Conservation (phyloP, 169 alveolate species). For the Plasmodium chabaudi region DNA sequence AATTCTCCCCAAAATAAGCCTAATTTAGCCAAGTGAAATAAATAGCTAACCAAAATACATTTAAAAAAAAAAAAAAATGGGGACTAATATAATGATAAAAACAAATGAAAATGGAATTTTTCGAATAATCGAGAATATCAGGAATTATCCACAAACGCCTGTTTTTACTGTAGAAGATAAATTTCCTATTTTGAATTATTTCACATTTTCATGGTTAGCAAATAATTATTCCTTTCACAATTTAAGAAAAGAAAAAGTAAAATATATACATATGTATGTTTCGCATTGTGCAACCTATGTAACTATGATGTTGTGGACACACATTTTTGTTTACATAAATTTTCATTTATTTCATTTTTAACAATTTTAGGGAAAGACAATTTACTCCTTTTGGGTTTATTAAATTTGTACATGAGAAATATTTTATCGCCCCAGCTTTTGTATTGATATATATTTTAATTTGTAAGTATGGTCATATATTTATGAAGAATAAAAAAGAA, state of each 20-base stretch:
- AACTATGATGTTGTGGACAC: not conserved
- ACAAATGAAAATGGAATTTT: conserved; percentile 50
- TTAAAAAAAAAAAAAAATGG: conserved; percentile 6
- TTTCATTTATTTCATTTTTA: not conserved
- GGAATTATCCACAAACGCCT: conserved; percentile 53
- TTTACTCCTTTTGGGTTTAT: conserved; percentile 70
- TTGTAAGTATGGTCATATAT: conserved; percentile 79
- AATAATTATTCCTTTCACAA: not conserved
- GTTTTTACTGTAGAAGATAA: conserved; percentile 62
- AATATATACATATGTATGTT: not conserved
- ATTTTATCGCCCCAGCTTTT: conserved; percentile 76
- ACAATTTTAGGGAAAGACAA: conserved; percentile 60
- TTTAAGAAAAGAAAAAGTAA: not conserved
- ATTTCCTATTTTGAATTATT: conserved; percentile 4
- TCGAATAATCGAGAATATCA: conserved; percentile 48
- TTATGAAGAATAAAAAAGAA: conserved; percentile 81
- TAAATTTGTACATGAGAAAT: conserved; percentile 61
- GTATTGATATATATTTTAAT: conserved; percentile 79
- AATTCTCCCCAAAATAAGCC: not conserved
- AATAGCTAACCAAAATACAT: too few species aligned
- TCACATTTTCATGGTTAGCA: conserved; percentile 11
- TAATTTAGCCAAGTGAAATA: not conserved
- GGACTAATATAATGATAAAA: conserved; percentile 43
- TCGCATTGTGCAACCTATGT: not conserved
- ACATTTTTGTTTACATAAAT: not conserved